These are phyloP conservation scores for Agrocybe praecox DNA, from an alignment of 768 basidiomycete species.

Conservation along the genomic window DNA sequence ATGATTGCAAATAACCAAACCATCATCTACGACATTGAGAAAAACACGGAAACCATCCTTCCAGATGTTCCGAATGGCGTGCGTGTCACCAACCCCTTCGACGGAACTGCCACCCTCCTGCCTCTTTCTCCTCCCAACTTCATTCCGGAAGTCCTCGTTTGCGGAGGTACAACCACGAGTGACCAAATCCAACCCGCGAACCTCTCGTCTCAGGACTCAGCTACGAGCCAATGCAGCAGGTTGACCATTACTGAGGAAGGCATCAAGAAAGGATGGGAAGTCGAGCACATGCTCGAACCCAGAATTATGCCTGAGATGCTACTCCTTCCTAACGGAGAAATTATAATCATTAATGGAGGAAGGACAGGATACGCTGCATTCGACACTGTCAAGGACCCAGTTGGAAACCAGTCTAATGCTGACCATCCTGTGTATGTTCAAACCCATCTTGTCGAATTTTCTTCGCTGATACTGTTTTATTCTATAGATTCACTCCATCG, in stretches of 20 bases:
- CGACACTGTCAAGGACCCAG: conserved; percentile 29
- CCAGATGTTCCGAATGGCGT: conserved; percentile 49
- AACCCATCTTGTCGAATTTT: background rate
- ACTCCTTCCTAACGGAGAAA: conserved; percentile 44
- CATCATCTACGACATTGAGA: conserved; percentile 41
- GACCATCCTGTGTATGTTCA: conserved; percentile 31
- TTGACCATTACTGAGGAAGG: conserved; percentile 43
- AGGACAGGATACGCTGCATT: conserved; percentile 43
- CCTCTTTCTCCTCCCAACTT: conserved; percentile 40
- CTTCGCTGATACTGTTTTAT: background rate
- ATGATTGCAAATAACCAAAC: conserved; percentile 43
- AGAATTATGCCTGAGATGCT: conserved; percentile 42
- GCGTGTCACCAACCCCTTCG: conserved; percentile 42
- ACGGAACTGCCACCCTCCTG: conserved; percentile 38
- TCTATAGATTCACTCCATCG: conserved; percentile 37
- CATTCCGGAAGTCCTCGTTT: conserved; percentile 48
- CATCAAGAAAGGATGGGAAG: conserved; percentile 45
- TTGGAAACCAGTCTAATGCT: conserved; percentile 28
- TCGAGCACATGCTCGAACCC: conserved; percentile 44
- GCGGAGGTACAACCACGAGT: conserved; percentile 42
- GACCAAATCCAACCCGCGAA: conserved; percentile 29
- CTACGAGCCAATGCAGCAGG: conserved; percentile 44
- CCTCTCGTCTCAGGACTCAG: conserved; percentile 42
- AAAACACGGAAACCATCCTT: conserved; percentile 37
- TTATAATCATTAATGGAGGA: conserved; percentile 47